These are phyloP conservation scores for Heritiera fomes DNA, from an alignment of 345 rosid species.

Conservation along the genomic window DNA sequence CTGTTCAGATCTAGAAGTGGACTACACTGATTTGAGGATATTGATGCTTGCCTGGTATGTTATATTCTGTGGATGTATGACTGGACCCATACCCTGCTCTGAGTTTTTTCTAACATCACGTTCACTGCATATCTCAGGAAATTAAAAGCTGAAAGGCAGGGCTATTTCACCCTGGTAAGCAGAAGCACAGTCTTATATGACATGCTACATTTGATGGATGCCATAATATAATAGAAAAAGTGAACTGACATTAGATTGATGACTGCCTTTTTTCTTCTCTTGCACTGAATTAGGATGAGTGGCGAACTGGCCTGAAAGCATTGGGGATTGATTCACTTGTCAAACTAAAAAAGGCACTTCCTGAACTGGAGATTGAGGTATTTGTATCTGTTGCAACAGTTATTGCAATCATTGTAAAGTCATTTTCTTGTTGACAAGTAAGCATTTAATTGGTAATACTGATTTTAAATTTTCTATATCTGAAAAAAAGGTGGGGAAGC, in stretches of 20 bases:
- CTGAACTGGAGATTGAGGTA: conserved; percentile 50
- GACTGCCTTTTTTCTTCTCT: not conserved
- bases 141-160: conserved; percentile 52
- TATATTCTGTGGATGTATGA: not conserved
- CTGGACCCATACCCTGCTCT: not conserved
- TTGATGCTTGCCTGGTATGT: conserved; percentile 59
- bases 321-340: conserved; percentile 34
- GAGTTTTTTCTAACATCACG: not conserved
- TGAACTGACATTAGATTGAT: not conserved
- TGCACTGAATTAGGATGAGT: conserved; percentile 44
- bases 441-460: conserved; percentile 10
- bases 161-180: conserved; percentile 49
- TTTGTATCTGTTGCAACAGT: not conserved
- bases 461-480: conserved; percentile 12
- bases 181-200: not conserved
- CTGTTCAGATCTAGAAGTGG: conserved; percentile 48
- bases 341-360: conserved; percentile 41
- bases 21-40: conserved; percentile 50
- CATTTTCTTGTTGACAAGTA: not conserved
- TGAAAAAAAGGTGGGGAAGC: conserved; percentile 34
- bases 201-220: not conserved
- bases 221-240: not conserved
- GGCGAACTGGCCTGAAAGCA: conserved; percentile 52
- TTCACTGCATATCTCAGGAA: conserved; percentile 40
- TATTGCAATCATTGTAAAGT: not conserved